Evolutionary conservation across 2,329 filamentous ascomycete genomes (phyloP).

Genomic region (Ophiostoma himal-ulmi): DNA sequence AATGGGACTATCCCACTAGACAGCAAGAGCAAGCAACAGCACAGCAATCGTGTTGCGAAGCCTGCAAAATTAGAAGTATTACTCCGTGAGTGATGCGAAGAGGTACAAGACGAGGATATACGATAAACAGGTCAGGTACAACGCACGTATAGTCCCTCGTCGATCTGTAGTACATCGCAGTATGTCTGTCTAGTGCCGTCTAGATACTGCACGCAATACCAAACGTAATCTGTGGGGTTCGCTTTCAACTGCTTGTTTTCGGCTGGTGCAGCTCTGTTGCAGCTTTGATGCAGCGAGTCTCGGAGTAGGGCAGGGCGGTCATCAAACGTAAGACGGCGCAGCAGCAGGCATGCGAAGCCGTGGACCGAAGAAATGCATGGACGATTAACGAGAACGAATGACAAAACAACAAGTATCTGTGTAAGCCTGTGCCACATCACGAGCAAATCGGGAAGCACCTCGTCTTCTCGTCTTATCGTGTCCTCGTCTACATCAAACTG

Average conservation of each 20-base stretch:
- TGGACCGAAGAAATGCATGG: not conserved
- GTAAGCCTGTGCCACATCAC: not conserved
- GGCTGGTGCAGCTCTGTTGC: not conserved
- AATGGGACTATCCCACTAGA: not conserved
- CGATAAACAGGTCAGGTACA: not conserved
- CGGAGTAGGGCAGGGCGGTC: not conserved
- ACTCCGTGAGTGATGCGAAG: not conserved
- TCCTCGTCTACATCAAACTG: not conserved
- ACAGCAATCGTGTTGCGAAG: not conserved
- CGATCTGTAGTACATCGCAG: not conserved
- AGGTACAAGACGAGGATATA: no score
- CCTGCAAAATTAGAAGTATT: not conserved
- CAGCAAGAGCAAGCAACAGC: not conserved
- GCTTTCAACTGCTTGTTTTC: not conserved
- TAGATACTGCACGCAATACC: not conserved
- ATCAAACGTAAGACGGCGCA: not conserved
- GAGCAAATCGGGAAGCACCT: constrained; percentile 3
- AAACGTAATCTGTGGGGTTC: not conserved
- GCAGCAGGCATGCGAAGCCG: not conserved
- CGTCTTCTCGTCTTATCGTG: not conserved
- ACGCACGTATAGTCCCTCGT: not conserved
- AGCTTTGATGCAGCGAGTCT: not conserved
- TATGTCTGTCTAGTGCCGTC: not conserved
- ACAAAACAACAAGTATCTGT: not conserved
- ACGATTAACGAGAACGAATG: not conserved